Evolutionary conservation across 306 rosid genomes (phyloP).

Genomic region (Aeschynomene evenia): DNA sequence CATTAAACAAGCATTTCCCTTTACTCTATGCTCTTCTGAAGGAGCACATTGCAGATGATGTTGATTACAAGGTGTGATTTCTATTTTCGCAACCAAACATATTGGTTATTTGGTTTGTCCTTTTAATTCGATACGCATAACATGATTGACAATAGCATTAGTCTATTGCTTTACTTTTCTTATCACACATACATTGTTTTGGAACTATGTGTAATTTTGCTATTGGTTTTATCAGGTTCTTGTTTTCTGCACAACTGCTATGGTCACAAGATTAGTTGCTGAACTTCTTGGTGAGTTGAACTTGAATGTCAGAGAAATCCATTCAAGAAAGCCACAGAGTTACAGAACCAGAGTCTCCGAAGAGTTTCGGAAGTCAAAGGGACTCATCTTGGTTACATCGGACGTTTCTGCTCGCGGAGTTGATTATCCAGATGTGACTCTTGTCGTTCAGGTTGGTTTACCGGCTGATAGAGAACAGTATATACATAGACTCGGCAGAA

Average conservation of each 20-base stretch:
- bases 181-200: constrained; percentile 3
- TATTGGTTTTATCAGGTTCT: constrained; percentile 67
- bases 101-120: background rate
- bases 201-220: constrained; percentile 28
- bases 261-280: constrained; percentile 87
- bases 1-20: constrained; percentile 78
- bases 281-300: constrained; percentile 81
- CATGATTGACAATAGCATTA: constrained; percentile 9
- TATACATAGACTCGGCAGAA: constrained; percentile 91
- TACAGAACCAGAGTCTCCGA: constrained; percentile 91
- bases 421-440: constrained; percentile 94
- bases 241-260: constrained; percentile 97
- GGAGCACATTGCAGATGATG: constrained; percentile 87
- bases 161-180: background rate
- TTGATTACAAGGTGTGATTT: constrained; percentile 78
- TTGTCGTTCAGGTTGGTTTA: constrained; percentile 90
- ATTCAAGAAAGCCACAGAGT: constrained; percentile 90
- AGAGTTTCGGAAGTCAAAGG: constrained; percentile 91
- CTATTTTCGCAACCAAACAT: constrained; percentile 14
- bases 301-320: constrained; percentile 93
- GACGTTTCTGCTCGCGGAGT: constrained; percentile 99
- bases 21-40: constrained; percentile 64
- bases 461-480: constrained; percentile 89
- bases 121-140: background rate
- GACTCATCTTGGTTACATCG: constrained; percentile 86